These are phyloP conservation scores for Pythium dissotocum DNA, from an alignment of 352 stramenopile genomes.

Conservation along the genomic window DNA sequence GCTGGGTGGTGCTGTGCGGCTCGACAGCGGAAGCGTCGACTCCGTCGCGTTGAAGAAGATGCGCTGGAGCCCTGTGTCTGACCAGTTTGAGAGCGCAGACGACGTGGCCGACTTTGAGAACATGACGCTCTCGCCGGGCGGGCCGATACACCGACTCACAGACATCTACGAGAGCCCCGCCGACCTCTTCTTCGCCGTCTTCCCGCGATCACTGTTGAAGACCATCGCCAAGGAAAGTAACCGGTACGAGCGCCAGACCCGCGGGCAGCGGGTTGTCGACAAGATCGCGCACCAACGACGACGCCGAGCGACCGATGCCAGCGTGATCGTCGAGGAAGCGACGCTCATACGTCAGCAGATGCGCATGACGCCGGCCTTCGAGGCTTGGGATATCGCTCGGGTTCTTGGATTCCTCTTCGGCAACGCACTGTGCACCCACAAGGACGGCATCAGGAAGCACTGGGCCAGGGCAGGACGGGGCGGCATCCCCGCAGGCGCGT, in stretches of 20 bases:
- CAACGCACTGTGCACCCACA: constrained; percentile 23
- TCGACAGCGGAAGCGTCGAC: constrained; percentile 1
- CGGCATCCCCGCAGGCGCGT: constrained; percentile 8
- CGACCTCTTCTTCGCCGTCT: constrained; percentile 28
- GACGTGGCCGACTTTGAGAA: neutral
- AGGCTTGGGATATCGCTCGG: constrained; percentile 15
- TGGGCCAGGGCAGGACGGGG: constrained; percentile 19
- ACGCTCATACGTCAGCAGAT: constrained; percentile 8
- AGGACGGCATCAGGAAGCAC: constrained; percentile 18
- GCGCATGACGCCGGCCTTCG: constrained; percentile 15
- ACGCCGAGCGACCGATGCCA: neutral
- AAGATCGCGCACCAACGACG: neutral
- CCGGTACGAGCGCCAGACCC: constrained; percentile 19
- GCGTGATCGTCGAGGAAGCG: constrained; percentile 1
- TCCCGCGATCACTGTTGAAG: constrained; percentile 25
- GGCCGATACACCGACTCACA: neutral
- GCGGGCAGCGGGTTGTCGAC: neutral
- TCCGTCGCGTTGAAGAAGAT: constrained; percentile 1
- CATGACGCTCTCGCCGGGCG: neutral
- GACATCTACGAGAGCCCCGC: constrained; percentile 4
- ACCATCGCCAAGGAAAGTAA: constrained; percentile 26
- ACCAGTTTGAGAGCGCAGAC: constrained; percentile 1
- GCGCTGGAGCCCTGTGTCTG: constrained; percentile 4
- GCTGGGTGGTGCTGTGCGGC: neutral
- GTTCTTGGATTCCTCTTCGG: constrained; percentile 30